Base-by-base conservation (phyloP, 495 filamentous ascomycete genomes). In the Penicillium dipodomyicola region DNA sequence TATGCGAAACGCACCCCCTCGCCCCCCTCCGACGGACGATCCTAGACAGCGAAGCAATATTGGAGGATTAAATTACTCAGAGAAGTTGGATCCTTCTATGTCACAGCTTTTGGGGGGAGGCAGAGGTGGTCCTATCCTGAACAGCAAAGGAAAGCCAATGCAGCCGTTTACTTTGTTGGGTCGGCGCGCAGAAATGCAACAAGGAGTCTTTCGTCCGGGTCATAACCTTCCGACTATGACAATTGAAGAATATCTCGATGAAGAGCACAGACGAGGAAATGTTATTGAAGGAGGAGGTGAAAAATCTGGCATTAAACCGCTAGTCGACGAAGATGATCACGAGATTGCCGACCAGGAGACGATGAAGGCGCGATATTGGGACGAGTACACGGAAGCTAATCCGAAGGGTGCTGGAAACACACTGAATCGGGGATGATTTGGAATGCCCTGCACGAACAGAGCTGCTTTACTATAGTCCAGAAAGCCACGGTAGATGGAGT, bases 201-300 rank as follows among this genome's bases (percentile, higher is more conserved):
- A 86, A 45, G 91, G 92, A 4, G 93, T 97, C 3, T 98, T 98
- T 71, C 82, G 87, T 51, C 84, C 92, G 3, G 89, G 92, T 8
- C 94, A 98, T 69, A 96, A 88, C 71, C 74, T 98, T 41, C 94
- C 94, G 9, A 97, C 95, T 0, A 97, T 97, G 94, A 89, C 84
- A 0, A 97, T 98, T 57, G 95, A 98, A 60, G 94, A 98, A 71
- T 97, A 97, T 67, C 75, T 98, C 15, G 93, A 93, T 45, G 94
- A 98, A 74, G 94, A 98, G 71, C 79, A 85, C 57, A 79, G 82
- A 58, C 77, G 88, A 67, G 95, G 95, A 9, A 90, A 90, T n/a
- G 88, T 98, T 22, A 87, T 96, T 51, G 87, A 96, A 30, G 66
- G 66, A 67, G 92, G 92, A 29, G 94, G 94, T 41, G 86, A 88